These are phyloP conservation scores for Apiotrichum mycotoxinovorans DNA, from an alignment of 1,284 basidiomycete species.

Conservation along the genomic window DNA sequence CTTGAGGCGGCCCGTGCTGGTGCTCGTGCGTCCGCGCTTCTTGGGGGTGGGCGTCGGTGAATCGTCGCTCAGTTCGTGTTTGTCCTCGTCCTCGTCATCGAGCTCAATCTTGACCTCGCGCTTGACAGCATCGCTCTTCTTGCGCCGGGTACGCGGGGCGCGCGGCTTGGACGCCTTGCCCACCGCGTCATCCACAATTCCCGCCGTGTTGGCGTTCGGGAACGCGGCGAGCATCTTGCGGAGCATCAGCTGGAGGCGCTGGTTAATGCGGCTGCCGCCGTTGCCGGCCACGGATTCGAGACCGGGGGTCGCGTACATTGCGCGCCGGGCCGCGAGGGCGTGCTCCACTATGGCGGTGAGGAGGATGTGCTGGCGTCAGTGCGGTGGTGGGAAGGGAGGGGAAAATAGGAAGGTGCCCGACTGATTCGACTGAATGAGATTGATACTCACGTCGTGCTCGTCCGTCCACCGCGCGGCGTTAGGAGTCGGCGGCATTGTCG, in stretches of 20 bases:
- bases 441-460: slow-evolving; percentile 18
- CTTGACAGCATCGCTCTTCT: too few species aligned
- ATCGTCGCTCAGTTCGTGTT: too few species aligned
- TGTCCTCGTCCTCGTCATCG: too few species aligned
- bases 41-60: too few species aligned
- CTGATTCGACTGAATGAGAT: not conserved
- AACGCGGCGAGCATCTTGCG: slow-evolving; percentile 4
- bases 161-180: not conserved
- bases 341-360: slow-evolving; percentile 7
- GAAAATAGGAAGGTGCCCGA: not conserved
- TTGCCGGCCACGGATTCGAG: slow-evolving; percentile 19
- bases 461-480: slow-evolving; percentile 14
- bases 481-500: not conserved
- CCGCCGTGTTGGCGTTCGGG: not conserved
- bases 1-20: too few species aligned
- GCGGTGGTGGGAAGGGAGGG: not conserved
- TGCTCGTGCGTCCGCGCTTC: too few species aligned
- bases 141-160: too few species aligned
- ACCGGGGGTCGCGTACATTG: slow-evolving; percentile 19
- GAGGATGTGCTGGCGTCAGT: slow-evolving; percentile 9
- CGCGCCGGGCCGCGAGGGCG: slow-evolving; percentile 9
- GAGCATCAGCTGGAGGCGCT: slow-evolving; percentile 15
- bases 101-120: too few species aligned
- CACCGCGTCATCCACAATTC: slow-evolving; percentile 6
- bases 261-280: slow-evolving; percentile 18